Evolutionary conservation across 306 rosid genomes (phyloP).

Genomic region (Argentina anserina): DNA sequence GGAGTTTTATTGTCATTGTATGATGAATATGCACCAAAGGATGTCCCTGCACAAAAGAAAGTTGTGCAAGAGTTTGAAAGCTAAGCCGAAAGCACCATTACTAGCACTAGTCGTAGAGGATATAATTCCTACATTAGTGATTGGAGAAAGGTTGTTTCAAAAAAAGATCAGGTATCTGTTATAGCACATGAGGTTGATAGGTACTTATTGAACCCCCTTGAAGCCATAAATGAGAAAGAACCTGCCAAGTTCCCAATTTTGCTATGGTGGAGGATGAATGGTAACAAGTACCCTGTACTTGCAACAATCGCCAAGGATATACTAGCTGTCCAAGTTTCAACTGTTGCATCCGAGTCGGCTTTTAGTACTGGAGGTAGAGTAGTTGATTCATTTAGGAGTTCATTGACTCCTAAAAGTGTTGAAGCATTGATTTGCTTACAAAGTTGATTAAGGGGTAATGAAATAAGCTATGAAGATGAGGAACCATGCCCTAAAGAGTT

Average conservation of each 20-base stretch:
- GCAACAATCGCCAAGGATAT: background rate
- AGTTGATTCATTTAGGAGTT: background rate
- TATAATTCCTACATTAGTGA: background rate
- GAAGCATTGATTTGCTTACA: background rate
- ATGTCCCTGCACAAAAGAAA: background rate
- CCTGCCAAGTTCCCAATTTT: background rate
- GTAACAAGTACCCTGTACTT: background rate
- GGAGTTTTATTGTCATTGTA: background rate
- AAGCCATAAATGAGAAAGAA: background rate
- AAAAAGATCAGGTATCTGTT: background rate
- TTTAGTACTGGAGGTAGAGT: background rate
- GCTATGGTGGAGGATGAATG: background rate
- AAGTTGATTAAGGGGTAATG: background rate
- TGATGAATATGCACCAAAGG: background rate
- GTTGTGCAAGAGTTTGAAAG: background rate
- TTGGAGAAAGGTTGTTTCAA: background rate
- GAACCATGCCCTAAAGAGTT: background rate
- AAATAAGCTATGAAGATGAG: background rate
- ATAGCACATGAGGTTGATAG: background rate
- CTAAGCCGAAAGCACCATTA: background rate
- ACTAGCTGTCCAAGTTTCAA: background rate
- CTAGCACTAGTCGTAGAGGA: background rate
- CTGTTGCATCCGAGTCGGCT: background rate
- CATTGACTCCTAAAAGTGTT: background rate
- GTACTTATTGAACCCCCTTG: background rate